Conservation (phyloP, 495 filamentous ascomycete species). For the Cercophora newfieldiana region DNA sequence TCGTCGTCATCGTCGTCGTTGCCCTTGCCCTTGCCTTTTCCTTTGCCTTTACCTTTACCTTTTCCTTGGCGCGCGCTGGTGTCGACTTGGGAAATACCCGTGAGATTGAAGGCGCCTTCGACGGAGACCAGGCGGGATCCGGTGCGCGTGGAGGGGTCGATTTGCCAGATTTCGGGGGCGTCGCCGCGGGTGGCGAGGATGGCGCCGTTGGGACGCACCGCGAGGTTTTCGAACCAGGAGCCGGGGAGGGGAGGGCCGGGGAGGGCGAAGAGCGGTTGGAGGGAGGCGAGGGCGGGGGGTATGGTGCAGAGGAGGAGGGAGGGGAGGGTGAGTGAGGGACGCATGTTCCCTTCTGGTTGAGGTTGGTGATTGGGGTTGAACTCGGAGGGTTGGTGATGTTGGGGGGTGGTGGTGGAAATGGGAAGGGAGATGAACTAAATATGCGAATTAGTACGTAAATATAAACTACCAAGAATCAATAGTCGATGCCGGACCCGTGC, state of each 20-base stretch:
- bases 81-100: constrained; percentile 45
- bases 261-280: not conserved
- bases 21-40: not conserved
- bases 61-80: constrained; percentile 5
- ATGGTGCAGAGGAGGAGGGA: not conserved
- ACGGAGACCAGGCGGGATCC: constrained; percentile 37
- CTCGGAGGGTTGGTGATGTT: too few relatives aligned
- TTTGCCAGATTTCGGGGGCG: constrained; percentile 38
- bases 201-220: constrained; percentile 32
- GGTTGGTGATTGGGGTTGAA: not conserved
- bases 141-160: constrained; percentile 37
- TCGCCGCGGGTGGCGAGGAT: constrained; percentile 28
- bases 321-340: not conserved
- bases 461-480: too few relatives aligned
- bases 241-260: not conserved
- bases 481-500: too few relatives aligned
- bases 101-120: constrained; percentile 36
- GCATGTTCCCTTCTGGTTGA: not conserved
- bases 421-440: too few relatives aligned
- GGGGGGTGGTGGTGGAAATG: too few relatives aligned
- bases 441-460: too few relatives aligned
- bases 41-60: not conserved
- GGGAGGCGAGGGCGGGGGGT: not conserved
- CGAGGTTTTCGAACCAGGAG: constrained; percentile 38
- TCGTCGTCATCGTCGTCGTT: not conserved